A percentile compares a stretch with the other conserved stretches of the same genome.
Conservation (phyloP, 345 rosid genomes). For the Rhizophora apiculata region DNA sequence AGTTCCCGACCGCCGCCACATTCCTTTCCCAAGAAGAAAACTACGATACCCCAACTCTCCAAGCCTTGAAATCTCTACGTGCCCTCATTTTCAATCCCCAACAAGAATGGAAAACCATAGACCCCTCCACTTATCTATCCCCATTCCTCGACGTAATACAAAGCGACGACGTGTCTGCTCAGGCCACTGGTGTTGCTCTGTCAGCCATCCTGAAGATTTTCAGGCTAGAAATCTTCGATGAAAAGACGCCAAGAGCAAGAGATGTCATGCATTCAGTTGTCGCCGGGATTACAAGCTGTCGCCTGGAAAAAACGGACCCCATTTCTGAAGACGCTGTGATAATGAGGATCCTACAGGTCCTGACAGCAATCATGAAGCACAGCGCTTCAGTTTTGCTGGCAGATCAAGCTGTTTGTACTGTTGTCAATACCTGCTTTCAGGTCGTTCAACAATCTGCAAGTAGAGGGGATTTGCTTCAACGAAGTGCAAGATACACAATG, state of each 20-base stretch:
- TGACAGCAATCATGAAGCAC: slow-evolving; percentile 59
- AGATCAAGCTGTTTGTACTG: slow-evolving; percentile 70
- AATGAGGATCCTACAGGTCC: slow-evolving; percentile 82
- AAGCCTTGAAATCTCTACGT: slow-evolving; percentile 73
- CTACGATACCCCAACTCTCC: slow-evolving; percentile 48
- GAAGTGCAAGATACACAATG: slow-evolving; percentile 73
- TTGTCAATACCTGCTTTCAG: slow-evolving; percentile 87
- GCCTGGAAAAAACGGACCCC: slow-evolving; percentile 67
- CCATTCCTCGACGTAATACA: slow-evolving; percentile 84
- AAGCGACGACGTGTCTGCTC: slow-evolving; percentile 70
- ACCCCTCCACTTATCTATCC: slow-evolving; percentile 73
- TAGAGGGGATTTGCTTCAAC: slow-evolving; percentile 79
- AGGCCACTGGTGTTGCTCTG: slow-evolving; percentile 66
- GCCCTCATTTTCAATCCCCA: slow-evolving; percentile 85
- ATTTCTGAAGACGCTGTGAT: slow-evolving; percentile 66
- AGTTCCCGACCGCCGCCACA: slow-evolving; percentile 22
- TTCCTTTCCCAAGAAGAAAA: slow-evolving; percentile 52
- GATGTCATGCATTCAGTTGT: slow-evolving; percentile 60
- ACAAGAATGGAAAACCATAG: slow-evolving; percentile 73
- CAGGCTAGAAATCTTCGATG: slow-evolving; percentile 60
- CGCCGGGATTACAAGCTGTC: slow-evolving; percentile 64
- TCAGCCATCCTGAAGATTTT: slow-evolving; percentile 66
- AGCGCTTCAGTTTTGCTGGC: slow-evolving; percentile 52
- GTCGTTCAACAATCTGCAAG: slow-evolving; percentile 70
- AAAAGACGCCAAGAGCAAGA: slow-evolving; percentile 70